These are phyloP conservation scores for Hyphodiscus sp. DNA, from an alignment of 2,329 filamentous ascomycete species.

Conservation along the genomic window DNA sequence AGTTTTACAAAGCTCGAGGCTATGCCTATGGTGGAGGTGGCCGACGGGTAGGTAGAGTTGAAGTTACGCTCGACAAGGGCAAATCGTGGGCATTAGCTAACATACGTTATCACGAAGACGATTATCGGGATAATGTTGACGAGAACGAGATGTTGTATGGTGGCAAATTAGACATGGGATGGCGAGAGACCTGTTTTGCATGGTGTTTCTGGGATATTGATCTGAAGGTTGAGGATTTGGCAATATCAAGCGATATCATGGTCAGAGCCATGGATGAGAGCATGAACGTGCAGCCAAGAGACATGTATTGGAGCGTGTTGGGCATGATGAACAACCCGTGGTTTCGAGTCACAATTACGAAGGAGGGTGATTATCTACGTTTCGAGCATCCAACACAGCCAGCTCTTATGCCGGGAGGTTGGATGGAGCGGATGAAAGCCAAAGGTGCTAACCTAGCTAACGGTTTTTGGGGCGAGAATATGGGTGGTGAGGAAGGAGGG, in stretches of 20 bases:
- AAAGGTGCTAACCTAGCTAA: constrained; percentile 73
- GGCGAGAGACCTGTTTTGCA: constrained; percentile 77
- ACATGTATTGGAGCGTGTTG: constrained; percentile 94
- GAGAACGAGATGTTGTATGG: constrained; percentile 63
- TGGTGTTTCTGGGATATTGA: constrained; percentile 89
- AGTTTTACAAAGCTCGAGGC: constrained; percentile 61
- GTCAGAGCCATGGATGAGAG: constrained; percentile 86
- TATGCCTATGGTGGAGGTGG: constrained; percentile 89
- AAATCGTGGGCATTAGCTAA: constrained; percentile 72
- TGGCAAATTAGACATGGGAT: constrained; percentile 71
- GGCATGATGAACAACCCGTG: constrained; percentile 99
- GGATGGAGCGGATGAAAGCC: constrained; percentile 91
- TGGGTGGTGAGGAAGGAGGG: constrained; percentile 44
- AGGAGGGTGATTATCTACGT: constrained; percentile 54
- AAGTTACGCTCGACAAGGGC: constrained; percentile 77
- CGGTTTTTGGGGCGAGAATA: constrained; percentile 75
- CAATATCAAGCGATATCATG: constrained; percentile 63
- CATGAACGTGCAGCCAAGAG: constrained; percentile 78
- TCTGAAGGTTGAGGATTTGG: constrained; percentile 56
- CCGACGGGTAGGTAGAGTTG: constrained; percentile 73
- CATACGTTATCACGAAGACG: constrained; percentile 78
- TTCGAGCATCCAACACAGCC: constrained; percentile 91
- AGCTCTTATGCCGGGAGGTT: constrained; percentile 69
- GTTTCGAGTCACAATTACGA: constrained; percentile 74
- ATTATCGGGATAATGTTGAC: constrained; percentile 58